A percentile compares a stretch with the other conserved stretches of the same genome.
These are phyloP conservation scores for Debaryomyces singareniensis DNA, from an alignment of 1,139 yeast genomes.

Conservation along the genomic window DNA sequence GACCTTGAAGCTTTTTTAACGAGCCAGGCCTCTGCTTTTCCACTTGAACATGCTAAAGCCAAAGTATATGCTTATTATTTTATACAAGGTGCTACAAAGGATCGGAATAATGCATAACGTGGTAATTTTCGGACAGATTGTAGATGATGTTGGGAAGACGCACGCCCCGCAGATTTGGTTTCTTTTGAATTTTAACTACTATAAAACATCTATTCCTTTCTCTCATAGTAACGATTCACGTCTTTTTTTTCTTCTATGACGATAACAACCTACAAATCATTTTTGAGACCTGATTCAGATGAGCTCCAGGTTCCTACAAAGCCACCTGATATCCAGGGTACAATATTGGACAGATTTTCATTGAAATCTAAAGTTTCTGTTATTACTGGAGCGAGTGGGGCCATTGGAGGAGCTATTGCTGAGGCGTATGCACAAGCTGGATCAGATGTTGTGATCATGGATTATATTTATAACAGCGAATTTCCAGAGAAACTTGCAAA, in stretches of 20 bases:
- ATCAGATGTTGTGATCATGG: slow-evolving; percentile 76
- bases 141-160: no score
- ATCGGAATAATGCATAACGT: no score
- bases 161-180: slow-evolving; percentile 4
- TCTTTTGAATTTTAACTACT: neutral
- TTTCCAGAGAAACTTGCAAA: slow-evolving; percentile 46
- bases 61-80: no score
- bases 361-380: slow-evolving; percentile 75
- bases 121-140: no score
- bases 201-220: neutral
- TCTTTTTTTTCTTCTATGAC: no score
- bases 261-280: slow-evolving; percentile 1
- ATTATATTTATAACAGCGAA: slow-evolving; percentile 38
- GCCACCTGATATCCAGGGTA: slow-evolving; percentile 17
- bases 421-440: slow-evolving; percentile 82
- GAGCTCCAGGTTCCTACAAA: slow-evolving; percentile 13
- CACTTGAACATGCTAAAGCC: no score
- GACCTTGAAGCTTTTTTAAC: no score
- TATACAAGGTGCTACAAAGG: no score
- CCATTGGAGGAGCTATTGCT: slow-evolving; percentile 76
- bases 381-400: slow-evolving; percentile 77
- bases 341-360: slow-evolving; percentile 44
- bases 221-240: no score
- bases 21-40: no score
- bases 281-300: slow-evolving; percentile 1